phyloP scores from a whole-genome alignment of 2,329 filamentous ascomycete genomes.

The Fusarium tjaetaba region DNA sequence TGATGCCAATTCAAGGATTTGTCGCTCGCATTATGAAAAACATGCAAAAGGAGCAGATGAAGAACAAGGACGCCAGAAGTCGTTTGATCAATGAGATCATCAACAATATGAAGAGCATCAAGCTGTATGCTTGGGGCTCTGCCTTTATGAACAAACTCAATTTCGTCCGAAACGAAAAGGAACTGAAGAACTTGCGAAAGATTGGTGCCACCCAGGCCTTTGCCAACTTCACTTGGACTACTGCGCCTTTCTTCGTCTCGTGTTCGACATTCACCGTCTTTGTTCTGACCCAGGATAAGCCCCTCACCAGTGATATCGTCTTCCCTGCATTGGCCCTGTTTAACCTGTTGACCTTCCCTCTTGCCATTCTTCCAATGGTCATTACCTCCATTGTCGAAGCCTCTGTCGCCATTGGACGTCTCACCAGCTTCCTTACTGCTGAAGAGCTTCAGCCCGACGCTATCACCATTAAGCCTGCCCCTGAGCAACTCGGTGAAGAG shows the following conservation, averaged over 20 bases:
- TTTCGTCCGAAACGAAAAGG: conserved; percentile 93
- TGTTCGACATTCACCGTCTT: conserved; percentile 97
- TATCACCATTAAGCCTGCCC: conserved; percentile 74
- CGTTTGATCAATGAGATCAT: conserved; percentile 96
- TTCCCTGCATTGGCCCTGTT: conserved; percentile 93
- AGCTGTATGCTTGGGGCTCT: conserved; percentile 96
- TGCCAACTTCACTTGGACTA: conserved; percentile 98
- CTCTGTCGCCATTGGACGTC: conserved; percentile 86
- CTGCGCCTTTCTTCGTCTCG: conserved; percentile 95
- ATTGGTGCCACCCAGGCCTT: conserved; percentile 94
- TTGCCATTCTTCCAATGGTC: conserved; percentile 95
- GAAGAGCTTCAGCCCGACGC: conserved; percentile 92
- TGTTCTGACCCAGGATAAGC: conserved; percentile 81
- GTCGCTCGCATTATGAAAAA: conserved; percentile 94
- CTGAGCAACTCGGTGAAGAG: conserved; percentile 83
- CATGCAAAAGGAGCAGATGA: conserved; percentile 96
- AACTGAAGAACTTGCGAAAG: conserved; percentile 93
- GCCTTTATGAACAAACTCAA: conserved; percentile 99
- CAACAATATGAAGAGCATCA: conserved; percentile 99
- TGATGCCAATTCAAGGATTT: conserved; percentile 95
- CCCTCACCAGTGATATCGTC: conserved; percentile 92
- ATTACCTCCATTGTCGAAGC: conserved; percentile 97
- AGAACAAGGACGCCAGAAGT: conserved; percentile 95
- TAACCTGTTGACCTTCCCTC: conserved; percentile 94
- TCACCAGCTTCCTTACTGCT: conserved; percentile 85